Percentiles rank a stretch among this genome's conserved stretches.
Conservation (phyloP, 2,329 filamentous ascomycete genomes). For the Pseudogymnoascus sp. region DNA sequence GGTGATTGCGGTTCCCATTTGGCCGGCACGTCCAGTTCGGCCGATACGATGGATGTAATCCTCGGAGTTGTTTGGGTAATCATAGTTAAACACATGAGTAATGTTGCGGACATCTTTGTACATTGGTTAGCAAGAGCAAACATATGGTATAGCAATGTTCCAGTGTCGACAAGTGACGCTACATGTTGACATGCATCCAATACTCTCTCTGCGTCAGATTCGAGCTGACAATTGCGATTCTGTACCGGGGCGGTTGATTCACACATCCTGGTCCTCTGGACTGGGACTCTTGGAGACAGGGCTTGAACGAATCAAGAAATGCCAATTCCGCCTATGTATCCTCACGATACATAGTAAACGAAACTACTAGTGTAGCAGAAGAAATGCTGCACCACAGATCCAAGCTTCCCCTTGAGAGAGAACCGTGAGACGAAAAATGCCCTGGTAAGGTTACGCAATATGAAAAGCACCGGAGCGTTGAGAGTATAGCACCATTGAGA, state of each 20-base stretch:
- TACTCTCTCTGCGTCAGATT: slow-evolving; percentile 32
- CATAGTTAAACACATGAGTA: slow-evolving; percentile 99
- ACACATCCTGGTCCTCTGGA: slow-evolving; percentile 51
- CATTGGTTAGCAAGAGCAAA: slow-evolving; percentile 71
- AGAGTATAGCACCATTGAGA: slow-evolving; percentile 76
- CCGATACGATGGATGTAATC: slow-evolving; percentile 97
- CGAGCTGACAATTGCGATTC: slow-evolving; percentile 31
- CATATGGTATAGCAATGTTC: slow-evolving; percentile 51
- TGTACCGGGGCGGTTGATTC: slow-evolving; percentile 43
- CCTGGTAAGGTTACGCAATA: slow-evolving; percentile 89
- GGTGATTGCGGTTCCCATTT: slow-evolving; percentile 91
- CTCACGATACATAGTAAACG: slow-evolving; percentile 57
- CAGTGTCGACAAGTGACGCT: slow-evolving; percentile 38
- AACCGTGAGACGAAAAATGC: slow-evolving; percentile 78
- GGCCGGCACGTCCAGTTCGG: slow-evolving; percentile 90
- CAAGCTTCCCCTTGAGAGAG: slow-evolving; percentile 78
- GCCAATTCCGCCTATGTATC: slow-evolving; percentile 73
- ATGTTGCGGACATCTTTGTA: slow-evolving; percentile 99
- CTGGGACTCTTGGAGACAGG: slow-evolving; percentile 58
- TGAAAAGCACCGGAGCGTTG: slow-evolving; percentile 78
- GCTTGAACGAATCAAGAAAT: slow-evolving; percentile 74
- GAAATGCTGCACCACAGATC: slow-evolving; percentile 63
- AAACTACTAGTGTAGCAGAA: slow-evolving; percentile 65
- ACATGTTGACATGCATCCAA: slow-evolving; percentile 28
- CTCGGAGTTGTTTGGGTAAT: slow-evolving; percentile 98